phyloP scores from a whole-genome alignment of 2,329 filamentous ascomycete genomes.

The Alternaria tenuissima region DNA sequence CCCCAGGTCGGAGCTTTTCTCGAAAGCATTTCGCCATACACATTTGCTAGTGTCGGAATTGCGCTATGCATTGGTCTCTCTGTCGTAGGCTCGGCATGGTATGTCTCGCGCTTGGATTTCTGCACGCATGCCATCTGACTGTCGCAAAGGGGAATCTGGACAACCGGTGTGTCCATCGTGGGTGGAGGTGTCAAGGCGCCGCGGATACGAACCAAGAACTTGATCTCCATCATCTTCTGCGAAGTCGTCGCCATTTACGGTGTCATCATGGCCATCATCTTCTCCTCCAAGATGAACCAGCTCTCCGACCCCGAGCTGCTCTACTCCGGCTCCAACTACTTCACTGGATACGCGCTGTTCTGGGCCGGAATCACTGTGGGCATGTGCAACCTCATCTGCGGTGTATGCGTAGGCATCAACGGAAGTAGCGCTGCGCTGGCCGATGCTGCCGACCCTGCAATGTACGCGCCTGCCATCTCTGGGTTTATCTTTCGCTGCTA shows the following conservation, averaged over 20 bases:
- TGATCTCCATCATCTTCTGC: conserved; percentile 99
- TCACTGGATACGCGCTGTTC: conserved; percentile 94
- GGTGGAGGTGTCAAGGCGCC: conserved; percentile 96
- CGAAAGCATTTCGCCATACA: conserved; percentile 91
- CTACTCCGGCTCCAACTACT: conserved; percentile 82
- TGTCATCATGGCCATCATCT: conserved; percentile 99
- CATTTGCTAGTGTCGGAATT: conserved; percentile 91
- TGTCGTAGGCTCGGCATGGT: conserved; percentile 98
- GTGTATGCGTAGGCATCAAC: conserved; percentile 97
- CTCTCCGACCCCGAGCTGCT: conserved; percentile 72
- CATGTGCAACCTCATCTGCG: conserved; percentile 94
- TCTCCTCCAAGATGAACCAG: conserved; percentile 83
- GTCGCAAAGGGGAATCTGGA: conserved; percentile 87
- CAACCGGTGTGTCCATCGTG: conserved; percentile 96
- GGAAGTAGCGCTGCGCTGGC: conserved; percentile 95
- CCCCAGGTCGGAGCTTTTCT: conserved; percentile 87
- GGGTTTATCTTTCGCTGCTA: conserved; percentile 3
- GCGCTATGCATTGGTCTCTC: conserved; percentile 94
- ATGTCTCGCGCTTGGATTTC: conserved; percentile 44
- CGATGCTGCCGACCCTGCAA: conserved; percentile 87
- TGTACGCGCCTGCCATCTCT: conserved; percentile 67
- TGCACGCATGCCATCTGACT: conserved; percentile 23
- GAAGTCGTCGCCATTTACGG: conserved; percentile 99
- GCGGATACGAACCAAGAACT: conserved; percentile 97
- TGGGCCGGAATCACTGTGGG: conserved; percentile 96